Conservation (phyloP, 2,329 filamentous ascomycete species). For the Pyricularia sp. region DNA sequence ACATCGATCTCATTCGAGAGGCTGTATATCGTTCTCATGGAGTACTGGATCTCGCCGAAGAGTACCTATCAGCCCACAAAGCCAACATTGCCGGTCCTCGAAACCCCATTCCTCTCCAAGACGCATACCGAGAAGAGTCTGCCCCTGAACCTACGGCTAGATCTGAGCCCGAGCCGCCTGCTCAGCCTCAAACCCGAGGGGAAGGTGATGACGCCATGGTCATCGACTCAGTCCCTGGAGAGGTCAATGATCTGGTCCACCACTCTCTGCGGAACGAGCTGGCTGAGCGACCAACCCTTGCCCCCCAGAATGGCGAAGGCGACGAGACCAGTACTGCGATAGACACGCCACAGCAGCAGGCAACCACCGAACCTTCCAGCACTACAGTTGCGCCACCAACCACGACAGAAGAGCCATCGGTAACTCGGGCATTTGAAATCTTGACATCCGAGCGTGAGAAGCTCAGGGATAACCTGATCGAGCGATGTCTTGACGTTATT, state of each 20-base stretch:
- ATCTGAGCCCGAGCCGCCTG: neutral
- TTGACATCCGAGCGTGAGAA: constrained; percentile 65
- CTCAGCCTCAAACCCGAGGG: neutral
- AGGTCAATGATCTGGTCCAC: constrained; percentile 15
- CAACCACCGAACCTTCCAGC: constrained; percentile 3
- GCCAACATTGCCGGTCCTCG: constrained; percentile 48
- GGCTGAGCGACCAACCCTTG: constrained; percentile 14
- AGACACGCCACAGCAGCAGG: constrained; percentile 5
- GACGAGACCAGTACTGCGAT: constrained; percentile 10
- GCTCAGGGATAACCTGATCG: constrained; percentile 72
- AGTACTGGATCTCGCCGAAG: constrained; percentile 45
- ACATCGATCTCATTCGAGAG: constrained; percentile 60
- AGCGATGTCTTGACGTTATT: constrained; percentile 83
- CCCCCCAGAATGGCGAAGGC: constrained; percentile 15
- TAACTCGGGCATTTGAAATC: constrained; percentile 58
- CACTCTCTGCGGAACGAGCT: constrained; percentile 15
- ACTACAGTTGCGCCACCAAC: constrained; percentile 6
- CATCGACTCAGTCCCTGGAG: constrained; percentile 17
- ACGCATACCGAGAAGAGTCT: constrained; percentile 31
- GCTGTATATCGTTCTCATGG: constrained; percentile 78
- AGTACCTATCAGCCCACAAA: constrained; percentile 64
- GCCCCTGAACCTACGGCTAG: constrained; percentile 12
- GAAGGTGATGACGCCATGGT: constrained; percentile 19
- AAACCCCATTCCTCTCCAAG: constrained; percentile 57
- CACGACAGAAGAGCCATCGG: constrained; percentile 48